Conservation (phyloP, 2,329 filamentous ascomycete species). For the Ceratocystis variospora region DNA sequence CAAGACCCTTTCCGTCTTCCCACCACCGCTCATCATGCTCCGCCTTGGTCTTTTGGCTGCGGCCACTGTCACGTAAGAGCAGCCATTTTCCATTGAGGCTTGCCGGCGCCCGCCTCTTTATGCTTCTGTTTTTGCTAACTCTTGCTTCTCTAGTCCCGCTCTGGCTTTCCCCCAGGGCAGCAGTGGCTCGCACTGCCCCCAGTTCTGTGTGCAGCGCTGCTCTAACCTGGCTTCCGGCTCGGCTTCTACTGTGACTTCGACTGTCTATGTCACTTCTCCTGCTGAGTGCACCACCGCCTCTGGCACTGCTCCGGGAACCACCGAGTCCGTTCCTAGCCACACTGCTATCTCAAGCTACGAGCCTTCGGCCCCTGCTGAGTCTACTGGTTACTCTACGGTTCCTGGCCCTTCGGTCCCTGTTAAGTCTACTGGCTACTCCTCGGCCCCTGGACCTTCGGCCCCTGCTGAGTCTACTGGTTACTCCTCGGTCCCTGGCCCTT, state of each 20-base stretch:
- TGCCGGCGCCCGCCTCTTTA: background rate
- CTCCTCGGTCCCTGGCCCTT: too few relatives aligned
- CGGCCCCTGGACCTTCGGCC: background rate
- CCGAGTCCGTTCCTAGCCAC: background rate
- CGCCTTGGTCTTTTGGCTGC: slow-evolving; percentile 14
- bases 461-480: background rate
- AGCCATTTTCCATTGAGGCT: background rate
- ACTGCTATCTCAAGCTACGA: background rate
- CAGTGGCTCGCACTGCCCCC: slow-evolving; percentile 11
- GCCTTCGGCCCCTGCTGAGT: background rate
- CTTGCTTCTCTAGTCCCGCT: background rate
- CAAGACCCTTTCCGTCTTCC: background rate
- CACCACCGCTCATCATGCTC: slow-evolving; percentile 13
- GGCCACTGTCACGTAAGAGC: slow-evolving; percentile 15
- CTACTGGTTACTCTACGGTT: background rate
- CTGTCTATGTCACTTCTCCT: slow-evolving; percentile 14
- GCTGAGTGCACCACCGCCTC: slow-evolving; percentile 3
- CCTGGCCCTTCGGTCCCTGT: background rate
- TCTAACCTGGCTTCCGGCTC: slow-evolving; percentile 10
- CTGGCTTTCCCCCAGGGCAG: slow-evolving; percentile 13
- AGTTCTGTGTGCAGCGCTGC: slow-evolving; percentile 17
- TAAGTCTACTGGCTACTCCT: background rate
- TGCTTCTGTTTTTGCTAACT: slow-evolving; percentile 1
- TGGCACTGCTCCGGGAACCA: slow-evolving; percentile 1
- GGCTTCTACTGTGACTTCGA: slow-evolving; percentile 12